Percentiles rank a stretch among this genome's conserved stretches.
Conservation (phyloP, 208 protist genomes). For the Eutreptiella sp. region DNA sequence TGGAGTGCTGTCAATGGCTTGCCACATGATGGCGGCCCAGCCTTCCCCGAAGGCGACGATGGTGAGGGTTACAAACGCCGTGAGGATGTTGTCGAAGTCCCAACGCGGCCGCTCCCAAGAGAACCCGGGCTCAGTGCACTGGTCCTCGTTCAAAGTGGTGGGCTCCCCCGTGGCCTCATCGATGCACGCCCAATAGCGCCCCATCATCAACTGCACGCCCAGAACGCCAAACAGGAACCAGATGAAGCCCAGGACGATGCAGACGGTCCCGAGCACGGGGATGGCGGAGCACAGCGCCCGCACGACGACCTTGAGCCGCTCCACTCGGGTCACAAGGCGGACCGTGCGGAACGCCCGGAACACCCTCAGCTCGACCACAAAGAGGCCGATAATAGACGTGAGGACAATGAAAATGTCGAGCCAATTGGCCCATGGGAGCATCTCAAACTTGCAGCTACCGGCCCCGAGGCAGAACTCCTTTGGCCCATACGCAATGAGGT, state of each 20-base stretch:
- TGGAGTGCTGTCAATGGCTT: slow-evolving; percentile 60
- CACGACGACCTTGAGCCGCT: slow-evolving; percentile 54
- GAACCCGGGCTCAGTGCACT: slow-evolving; percentile 14
- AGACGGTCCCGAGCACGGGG: slow-evolving; percentile 67
- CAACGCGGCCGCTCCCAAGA: slow-evolving; percentile 41
- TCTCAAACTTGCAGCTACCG: slow-evolving; percentile 1
- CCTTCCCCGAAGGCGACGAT: slow-evolving; percentile 76
- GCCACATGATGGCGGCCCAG: slow-evolving; percentile 74
- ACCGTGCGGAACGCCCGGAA: slow-evolving; percentile 73
- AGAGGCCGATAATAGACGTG: slow-evolving; percentile 64
- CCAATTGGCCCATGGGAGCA: slow-evolving; percentile 54
- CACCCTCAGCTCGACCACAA: slow-evolving; percentile 48
- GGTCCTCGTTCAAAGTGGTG: background rate
- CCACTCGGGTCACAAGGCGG: slow-evolving; percentile 62
- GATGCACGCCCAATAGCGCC: slow-evolving; percentile 65
- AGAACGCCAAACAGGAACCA: slow-evolving; percentile 83
- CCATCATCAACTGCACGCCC: slow-evolving; percentile 77
- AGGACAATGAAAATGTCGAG: slow-evolving; percentile 76
- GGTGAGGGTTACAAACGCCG: slow-evolving; percentile 75
- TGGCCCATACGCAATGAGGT: slow-evolving; percentile 72
- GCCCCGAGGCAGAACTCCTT: background rate
- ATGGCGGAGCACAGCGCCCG: slow-evolving; percentile 62
- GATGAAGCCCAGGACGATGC: slow-evolving; percentile 72
- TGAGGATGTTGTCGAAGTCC: slow-evolving; percentile 79
- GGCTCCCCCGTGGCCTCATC: too few relatives aligned